Conservation (phyloP, 2,329 filamentous ascomycete genomes). For the Alternaria hordeiaustralica region DNA sequence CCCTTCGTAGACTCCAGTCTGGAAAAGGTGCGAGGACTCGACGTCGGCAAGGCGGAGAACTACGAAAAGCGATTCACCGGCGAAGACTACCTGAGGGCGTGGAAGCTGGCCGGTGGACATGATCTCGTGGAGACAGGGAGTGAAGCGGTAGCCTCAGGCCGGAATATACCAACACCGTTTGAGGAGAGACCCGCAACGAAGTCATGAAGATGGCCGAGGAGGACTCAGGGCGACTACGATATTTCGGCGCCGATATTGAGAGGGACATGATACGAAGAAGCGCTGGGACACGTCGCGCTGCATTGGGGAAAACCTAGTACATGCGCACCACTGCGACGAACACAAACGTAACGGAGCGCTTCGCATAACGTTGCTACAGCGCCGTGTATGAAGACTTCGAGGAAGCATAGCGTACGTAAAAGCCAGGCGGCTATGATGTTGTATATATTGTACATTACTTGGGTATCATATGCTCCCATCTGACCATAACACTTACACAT, state of each 20-base stretch:
- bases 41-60: constrained; percentile 16
- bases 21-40: constrained; percentile 42
- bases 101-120: constrained; percentile 42
- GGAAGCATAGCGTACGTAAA: neutral
- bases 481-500: neutral
- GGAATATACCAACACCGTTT: constrained; percentile 34
- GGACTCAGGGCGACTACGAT: no score
- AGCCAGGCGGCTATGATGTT: neutral
- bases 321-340: neutral
- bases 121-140: constrained; percentile 27
- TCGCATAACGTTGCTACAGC: neutral
- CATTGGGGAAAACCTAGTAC: neutral
- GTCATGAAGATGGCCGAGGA: constrained; percentile 3
- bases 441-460: constrained; percentile 14
- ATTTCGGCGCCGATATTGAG: no score
- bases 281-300: no score
- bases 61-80: constrained; percentile 39
- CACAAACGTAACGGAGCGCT: constrained; percentile 3
- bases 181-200: constrained; percentile 29
- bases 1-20: constrained; percentile 76
- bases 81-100: constrained; percentile 42
- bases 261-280: neutral
- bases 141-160: neutral
- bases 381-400: neutral
- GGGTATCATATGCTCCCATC: constrained; percentile 10